Conservation (phyloP, 2,329 filamentous ascomycete genomes). For the Fusarium algeriense region DNA sequence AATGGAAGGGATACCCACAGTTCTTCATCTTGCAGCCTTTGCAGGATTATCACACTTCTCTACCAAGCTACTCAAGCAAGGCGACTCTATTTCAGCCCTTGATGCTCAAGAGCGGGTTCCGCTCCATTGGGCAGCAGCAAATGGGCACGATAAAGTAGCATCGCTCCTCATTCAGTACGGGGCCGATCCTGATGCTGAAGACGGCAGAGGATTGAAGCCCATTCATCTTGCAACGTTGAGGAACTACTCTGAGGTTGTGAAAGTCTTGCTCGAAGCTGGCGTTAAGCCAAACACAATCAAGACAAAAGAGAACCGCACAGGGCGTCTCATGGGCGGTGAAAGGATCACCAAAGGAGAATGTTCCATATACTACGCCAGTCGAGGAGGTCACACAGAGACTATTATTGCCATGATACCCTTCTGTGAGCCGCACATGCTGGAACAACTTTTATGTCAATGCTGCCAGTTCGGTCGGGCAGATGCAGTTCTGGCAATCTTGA, state of each 20-base stretch:
- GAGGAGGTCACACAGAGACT: slow-evolving; percentile 31
- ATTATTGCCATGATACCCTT: slow-evolving; percentile 33
- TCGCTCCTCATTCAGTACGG: slow-evolving; percentile 26
- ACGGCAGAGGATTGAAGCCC: slow-evolving; percentile 31
- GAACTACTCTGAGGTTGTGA: slow-evolving; percentile 13
- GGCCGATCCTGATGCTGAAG: slow-evolving; percentile 20
- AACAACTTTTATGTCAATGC: slow-evolving; percentile 38
- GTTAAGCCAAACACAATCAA: slow-evolving; percentile 31
- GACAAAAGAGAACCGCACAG: slow-evolving; percentile 11
- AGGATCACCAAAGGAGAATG: slow-evolving; percentile 19
- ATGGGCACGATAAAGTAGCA: slow-evolving; percentile 31
- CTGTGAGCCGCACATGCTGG: slow-evolving; percentile 25
- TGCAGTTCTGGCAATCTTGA: slow-evolving; percentile 22
- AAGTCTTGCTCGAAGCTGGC: slow-evolving; percentile 20
- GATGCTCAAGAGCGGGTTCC: slow-evolving; percentile 35
- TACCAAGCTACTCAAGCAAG: slow-evolving; percentile 4
- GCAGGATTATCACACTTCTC: slow-evolving; percentile 33
- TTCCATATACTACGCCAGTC: slow-evolving; percentile 31
- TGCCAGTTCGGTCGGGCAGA: slow-evolving; percentile 25
- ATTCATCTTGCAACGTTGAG: slow-evolving; percentile 36
- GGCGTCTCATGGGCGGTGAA: neutral
- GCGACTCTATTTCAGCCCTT: neutral
- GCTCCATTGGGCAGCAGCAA: slow-evolving; percentile 40
- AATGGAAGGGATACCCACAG: slow-evolving; percentile 25
- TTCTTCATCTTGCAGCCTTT: slow-evolving; percentile 39